Conservation (phyloP, 257 asterid species). For the Handroanthus guayacan region DNA sequence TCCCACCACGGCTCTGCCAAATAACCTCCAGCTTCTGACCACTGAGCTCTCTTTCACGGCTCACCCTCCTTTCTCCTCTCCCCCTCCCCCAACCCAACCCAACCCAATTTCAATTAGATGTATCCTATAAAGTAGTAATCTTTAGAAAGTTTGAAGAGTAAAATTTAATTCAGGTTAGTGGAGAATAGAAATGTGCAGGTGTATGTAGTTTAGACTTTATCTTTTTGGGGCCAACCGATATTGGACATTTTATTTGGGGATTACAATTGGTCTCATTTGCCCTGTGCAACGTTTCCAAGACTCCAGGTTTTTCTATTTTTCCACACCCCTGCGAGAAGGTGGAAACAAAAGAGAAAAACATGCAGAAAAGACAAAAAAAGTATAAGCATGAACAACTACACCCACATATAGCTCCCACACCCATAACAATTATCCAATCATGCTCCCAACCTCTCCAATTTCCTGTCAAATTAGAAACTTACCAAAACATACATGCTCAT, state of each 20-base stretch:
- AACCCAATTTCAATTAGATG: neutral
- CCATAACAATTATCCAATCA: neutral
- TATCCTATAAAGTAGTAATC: neutral
- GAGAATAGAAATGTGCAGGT: neutral
- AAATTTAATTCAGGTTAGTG: neutral
- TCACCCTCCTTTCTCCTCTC: neutral
- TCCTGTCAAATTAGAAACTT: slow-evolving; percentile 2
- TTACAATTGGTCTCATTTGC: neutral
- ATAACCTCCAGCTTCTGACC: neutral
- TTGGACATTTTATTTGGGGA: neutral
- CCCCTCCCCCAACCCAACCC: neutral
- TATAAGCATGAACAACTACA: neutral
- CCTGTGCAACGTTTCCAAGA: neutral
- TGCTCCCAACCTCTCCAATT: neutral
- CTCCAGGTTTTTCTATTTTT: neutral
- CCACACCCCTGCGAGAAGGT: neutral
- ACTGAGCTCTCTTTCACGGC: neutral
- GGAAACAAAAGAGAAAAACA: neutral
- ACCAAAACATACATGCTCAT: neutral
- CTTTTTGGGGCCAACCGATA: neutral
- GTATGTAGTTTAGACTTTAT: neutral
- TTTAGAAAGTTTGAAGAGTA: neutral
- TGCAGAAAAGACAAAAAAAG: neutral
- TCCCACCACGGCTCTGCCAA: slow-evolving; percentile 24
- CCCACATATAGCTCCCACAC: neutral